Evolutionary conservation across 805 yeast genomes (phyloP).

Genomic region (Maudiozyma barnettii): DNA sequence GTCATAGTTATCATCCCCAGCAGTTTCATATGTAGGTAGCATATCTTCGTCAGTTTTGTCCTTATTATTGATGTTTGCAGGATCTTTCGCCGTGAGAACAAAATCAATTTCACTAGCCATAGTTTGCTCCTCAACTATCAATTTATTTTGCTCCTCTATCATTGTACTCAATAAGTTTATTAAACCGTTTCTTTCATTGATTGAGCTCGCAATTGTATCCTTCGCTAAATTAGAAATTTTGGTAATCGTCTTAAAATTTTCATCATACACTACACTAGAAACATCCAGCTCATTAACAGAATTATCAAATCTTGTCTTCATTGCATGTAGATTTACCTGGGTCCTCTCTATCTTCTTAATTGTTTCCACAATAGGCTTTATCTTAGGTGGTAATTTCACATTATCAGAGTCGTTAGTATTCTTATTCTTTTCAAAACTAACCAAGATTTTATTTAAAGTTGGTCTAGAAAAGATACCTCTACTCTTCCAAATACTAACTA

Average conservation of each 20-base stretch:
- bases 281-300: slow-evolving; percentile 22
- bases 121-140: slow-evolving; percentile 24
- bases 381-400: slow-evolving; percentile 28
- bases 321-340: slow-evolving; percentile 17
- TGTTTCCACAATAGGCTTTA: slow-evolving; percentile 21
- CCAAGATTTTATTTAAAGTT: slow-evolving; percentile 9
- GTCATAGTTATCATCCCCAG: slow-evolving; percentile 17
- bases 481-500: slow-evolving; percentile 57
- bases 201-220: slow-evolving; percentile 22
- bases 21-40: slow-evolving; percentile 25
- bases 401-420: slow-evolving; percentile 7
- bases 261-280: slow-evolving; percentile 21
- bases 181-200: slow-evolving; percentile 21
- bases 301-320: slow-evolving; percentile 23
- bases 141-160: slow-evolving; percentile 19
- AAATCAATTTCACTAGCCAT: slow-evolving; percentile 21
- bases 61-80: slow-evolving; percentile 6
- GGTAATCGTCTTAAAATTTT: slow-evolving; percentile 25
- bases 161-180: slow-evolving; percentile 19
- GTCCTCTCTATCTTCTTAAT: slow-evolving; percentile 16
- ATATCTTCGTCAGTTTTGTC: slow-evolving; percentile 10
- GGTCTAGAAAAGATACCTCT: slow-evolving; percentile 40
- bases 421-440: slow-evolving; percentile 1
- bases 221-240: slow-evolving; percentile 25
- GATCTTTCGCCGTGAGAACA: slow-evolving; percentile 19